Percentiles rank a stretch among this genome's conserved stretches.
Conservation (phyloP, 192 early-diverging fungal species). For the Podochytrium sp. region DNA sequence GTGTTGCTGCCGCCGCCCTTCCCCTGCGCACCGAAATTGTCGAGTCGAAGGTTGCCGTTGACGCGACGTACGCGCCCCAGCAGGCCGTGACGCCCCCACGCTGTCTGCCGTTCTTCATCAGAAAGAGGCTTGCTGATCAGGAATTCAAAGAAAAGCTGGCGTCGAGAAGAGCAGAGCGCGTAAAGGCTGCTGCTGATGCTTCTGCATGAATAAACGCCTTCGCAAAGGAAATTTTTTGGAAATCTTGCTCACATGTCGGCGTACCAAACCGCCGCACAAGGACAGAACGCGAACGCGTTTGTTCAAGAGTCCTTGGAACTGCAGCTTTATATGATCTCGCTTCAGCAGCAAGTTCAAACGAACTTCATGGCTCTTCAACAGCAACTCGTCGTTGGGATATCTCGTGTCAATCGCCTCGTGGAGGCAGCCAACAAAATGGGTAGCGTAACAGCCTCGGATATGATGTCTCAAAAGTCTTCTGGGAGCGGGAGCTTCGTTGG, state of each 20-base stretch:
- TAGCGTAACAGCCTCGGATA: neutral
- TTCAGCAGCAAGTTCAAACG: slow-evolving; percentile 6
- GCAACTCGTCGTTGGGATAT: neutral
- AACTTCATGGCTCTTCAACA: slow-evolving; percentile 1
- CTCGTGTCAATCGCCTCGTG: neutral
- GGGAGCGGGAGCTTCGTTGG: neutral
- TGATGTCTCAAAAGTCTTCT: neutral
- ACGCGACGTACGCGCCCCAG: slow-evolving; percentile 19
- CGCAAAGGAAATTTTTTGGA: neutral
- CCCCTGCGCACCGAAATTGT: slow-evolving; percentile 76
- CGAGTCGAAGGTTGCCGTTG: slow-evolving; percentile 35
- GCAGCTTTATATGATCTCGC: neutral
- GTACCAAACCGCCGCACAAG: too few species aligned
- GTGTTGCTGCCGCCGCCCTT: slow-evolving; percentile 64
- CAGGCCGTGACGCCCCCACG: slow-evolving; percentile 27
- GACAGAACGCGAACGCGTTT: slow-evolving; percentile 1
- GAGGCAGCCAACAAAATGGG: neutral
- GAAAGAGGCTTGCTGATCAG: neutral
- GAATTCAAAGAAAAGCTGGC: slow-evolving; percentile 14
- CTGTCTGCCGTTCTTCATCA: slow-evolving; percentile 32
- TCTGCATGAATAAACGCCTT: too few species aligned
- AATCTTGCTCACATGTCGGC: too few species aligned
- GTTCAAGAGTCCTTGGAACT: slow-evolving; percentile 2
- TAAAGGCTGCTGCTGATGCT: neutral
- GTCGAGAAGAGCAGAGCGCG: slow-evolving; percentile 16